These are phyloP conservation scores for Lachancea waltii DNA, from an alignment of 805 yeast genomes.

Conservation along the genomic window DNA sequence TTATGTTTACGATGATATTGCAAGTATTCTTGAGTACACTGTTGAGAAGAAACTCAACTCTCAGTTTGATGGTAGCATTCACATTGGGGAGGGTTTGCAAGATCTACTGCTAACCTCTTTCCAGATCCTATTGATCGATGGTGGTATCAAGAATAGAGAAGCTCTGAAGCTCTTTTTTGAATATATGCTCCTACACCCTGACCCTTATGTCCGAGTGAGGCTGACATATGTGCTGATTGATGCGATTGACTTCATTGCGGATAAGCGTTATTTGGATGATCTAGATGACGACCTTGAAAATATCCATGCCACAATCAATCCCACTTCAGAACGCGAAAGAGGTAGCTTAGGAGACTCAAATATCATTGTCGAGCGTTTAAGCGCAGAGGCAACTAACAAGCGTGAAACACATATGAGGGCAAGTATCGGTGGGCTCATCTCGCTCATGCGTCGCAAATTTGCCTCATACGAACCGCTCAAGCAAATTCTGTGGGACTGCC, in stretches of 20 bases:
- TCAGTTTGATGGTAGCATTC: conserved; percentile 20
- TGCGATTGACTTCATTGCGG: conserved; percentile 60
- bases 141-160: conserved; percentile 64
- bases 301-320: conserved; percentile 9
- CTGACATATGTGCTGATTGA: conserved; percentile 42
- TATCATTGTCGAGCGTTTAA: conserved; percentile 16
- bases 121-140: conserved; percentile 59
- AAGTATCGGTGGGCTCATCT: conserved; percentile 26
- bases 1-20: conserved; percentile 39
- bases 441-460: conserved; percentile 23
- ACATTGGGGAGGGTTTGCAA: conserved; percentile 27
- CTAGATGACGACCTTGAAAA: conserved; percentile 57
- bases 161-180: conserved; percentile 59
- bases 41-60: conserved; percentile 35
- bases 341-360: conserved; percentile 19
- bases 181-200: conserved; percentile 48
- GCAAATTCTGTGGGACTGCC: conserved; percentile 57
- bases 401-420: conserved; percentile 20
- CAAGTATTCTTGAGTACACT: conserved; percentile 49
- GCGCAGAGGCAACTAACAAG: conserved; percentile 18
- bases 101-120: conserved; percentile 64
- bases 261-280: conserved; percentile 50
- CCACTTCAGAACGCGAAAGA: conserved; percentile 9
- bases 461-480: conserved; percentile 48
- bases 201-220: conserved; percentile 45